Evolutionary conservation across 805 yeast species (phyloP).

Genomic region (Yamadazyma phyllophila): DNA sequence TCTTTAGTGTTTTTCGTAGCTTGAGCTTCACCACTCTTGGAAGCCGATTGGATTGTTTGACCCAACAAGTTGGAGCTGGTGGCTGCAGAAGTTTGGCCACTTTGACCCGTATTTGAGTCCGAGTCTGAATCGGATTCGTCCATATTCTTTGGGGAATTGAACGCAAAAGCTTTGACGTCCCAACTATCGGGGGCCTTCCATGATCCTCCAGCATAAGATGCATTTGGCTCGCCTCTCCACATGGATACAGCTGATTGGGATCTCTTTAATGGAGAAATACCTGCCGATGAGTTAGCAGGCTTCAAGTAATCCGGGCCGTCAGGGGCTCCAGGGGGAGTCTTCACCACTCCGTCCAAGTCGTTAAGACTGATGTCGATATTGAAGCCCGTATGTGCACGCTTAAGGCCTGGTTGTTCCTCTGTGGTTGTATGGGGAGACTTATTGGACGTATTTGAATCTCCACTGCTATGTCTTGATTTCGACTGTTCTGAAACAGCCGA

Average conservation of each 20-base stretch:
- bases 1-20: neutral
- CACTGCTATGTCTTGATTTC: constrained; percentile 5
- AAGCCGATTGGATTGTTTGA: too few relatives aligned
- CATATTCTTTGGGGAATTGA: constrained; percentile 6
- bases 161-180: constrained; percentile 39
- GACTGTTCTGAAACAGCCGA: constrained; percentile 1
- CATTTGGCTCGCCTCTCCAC: neutral
- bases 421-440: constrained; percentile 2
- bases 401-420: neutral
- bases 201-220: neutral
- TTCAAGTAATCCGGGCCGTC: constrained; percentile 6
- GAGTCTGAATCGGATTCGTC: constrained; percentile 5
- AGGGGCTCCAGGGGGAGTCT: constrained; percentile 2
- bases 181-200: constrained; percentile 52
- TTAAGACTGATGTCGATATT: constrained; percentile 8
- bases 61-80: too few relatives aligned
- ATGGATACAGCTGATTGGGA: constrained; percentile 4
- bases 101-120: constrained; percentile 4
- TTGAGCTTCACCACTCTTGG: too few relatives aligned
- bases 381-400: constrained; percentile 3
- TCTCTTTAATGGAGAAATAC: constrained; percentile 6
- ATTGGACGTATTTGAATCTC: constrained; percentile 4
- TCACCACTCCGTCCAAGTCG: constrained; percentile 13
- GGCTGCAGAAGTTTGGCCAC: neutral
- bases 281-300: neutral